phyloP scores from a whole-genome alignment of 148 eudicot genomes.

The Fallopia convolvulus region DNA sequence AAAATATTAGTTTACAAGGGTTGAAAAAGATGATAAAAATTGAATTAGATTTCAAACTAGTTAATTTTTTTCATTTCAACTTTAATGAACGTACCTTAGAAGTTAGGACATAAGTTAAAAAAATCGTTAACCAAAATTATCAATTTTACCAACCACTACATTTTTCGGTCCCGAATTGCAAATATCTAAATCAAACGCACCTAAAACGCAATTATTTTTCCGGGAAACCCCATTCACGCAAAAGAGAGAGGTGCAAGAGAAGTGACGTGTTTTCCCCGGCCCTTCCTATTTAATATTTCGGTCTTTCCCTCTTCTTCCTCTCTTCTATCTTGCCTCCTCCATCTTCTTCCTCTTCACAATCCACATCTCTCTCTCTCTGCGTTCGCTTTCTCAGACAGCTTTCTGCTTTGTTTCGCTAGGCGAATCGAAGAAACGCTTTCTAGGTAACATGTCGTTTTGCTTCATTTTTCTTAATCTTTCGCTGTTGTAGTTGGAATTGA shows the following conservation, averaged over 20 bases:
- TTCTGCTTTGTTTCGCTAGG: neutral
- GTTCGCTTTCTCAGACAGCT: slow-evolving; percentile 7
- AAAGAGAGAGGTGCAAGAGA: neutral
- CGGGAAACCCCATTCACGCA: neutral
- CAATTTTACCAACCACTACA: neutral
- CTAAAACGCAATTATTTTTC: neutral
- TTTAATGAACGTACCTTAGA: no score
- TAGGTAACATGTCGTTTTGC: slow-evolving; percentile 3
- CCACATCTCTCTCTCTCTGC: neutral
- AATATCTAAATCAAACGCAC: neutral
- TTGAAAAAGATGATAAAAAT: no score
- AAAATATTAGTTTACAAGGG: no score
- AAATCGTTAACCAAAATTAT: no score
- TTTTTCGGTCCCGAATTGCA: neutral
- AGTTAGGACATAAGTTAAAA: no score
- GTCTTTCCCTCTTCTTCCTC: neutral
- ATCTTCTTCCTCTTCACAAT: neutral
- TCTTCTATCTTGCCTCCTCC: neutral
- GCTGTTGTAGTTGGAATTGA: slow-evolving; percentile 1
- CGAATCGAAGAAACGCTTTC: neutral
- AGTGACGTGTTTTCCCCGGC: slow-evolving; percentile 8
- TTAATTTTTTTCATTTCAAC: no score
- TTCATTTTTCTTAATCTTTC: neutral
- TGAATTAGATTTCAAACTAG: no score
- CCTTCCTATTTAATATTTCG: slow-evolving; percentile 3